Evolutionary conservation across 2,329 filamentous ascomycete genomes (phyloP).

Genomic region (Penicillium paneum): DNA sequence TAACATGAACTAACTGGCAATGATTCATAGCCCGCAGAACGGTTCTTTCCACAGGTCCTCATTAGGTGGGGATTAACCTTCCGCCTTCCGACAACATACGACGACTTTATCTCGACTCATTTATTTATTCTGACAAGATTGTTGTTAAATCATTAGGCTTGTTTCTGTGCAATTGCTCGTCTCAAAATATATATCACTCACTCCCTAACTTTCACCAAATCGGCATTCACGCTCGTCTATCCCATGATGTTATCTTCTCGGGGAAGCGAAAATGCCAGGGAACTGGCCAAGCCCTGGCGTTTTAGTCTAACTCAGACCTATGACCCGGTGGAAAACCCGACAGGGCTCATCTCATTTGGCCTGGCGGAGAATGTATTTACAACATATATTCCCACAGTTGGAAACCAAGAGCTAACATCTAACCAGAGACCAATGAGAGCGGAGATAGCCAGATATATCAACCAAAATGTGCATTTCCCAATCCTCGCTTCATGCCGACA

Average conservation of each 20-base stretch:
- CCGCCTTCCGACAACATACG: no score
- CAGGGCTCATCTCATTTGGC: conserved; percentile 36
- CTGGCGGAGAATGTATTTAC: conserved; percentile 36
- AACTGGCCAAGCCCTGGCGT: conserved; percentile 27
- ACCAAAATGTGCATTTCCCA: conserved; percentile 29
- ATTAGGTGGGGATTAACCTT: no score
- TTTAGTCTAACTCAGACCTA: conserved; percentile 27
- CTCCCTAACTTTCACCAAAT: neutral
- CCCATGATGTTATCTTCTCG: conserved; percentile 30
- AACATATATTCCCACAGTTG: neutral
- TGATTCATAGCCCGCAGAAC: no score
- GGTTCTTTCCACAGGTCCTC: no score
- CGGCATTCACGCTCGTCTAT: neutral
- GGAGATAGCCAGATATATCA: conserved; percentile 41
- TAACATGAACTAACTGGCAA: no score
- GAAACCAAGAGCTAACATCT: neutral
- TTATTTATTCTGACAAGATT: no score
- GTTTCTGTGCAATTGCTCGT: no score
- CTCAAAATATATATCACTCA: neutral
- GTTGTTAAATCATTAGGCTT: no score
- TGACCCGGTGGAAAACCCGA: conserved; percentile 29
- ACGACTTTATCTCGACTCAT: no score
- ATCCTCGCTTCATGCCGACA: neutral
- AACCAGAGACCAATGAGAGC: conserved; percentile 36
- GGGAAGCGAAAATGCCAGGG: conserved; percentile 21